Evolutionary conservation across 768 basidiomycete genomes (phyloP).

Genomic region (Tylopilus plumbeoviolaceoides): DNA sequence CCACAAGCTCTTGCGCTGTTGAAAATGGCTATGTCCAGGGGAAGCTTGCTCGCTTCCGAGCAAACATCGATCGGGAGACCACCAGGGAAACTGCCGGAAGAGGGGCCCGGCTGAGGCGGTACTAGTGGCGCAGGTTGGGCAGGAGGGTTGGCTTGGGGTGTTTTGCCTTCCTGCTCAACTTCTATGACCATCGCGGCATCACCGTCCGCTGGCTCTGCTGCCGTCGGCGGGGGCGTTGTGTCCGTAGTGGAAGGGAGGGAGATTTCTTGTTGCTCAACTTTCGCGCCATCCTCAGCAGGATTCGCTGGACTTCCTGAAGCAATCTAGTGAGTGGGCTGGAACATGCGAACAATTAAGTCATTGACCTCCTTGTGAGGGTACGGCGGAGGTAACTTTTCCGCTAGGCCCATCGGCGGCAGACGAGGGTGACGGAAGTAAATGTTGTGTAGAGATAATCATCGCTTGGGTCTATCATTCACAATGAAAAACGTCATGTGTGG

Average conservation of each 20-base stretch:
- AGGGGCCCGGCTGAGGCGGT: slow-evolving; percentile 16
- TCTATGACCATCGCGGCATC: slow-evolving; percentile 45
- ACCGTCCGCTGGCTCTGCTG: slow-evolving; percentile 16
- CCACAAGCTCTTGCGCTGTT: slow-evolving; percentile 87
- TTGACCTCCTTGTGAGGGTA: slow-evolving; percentile 28
- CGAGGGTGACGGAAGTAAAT: slow-evolving; percentile 52
- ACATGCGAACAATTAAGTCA: neutral
- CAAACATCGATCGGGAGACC: slow-evolving; percentile 69
- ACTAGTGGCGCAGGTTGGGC: slow-evolving; percentile 19
- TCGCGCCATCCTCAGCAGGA: slow-evolving; percentile 23
- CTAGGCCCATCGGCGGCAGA: slow-evolving; percentile 24
- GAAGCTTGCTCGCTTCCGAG: slow-evolving; percentile 84
- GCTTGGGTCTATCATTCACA: slow-evolving; percentile 65
- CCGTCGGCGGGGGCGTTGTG: slow-evolving; percentile 27
- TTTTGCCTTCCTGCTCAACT: slow-evolving; percentile 40
- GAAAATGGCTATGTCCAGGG: slow-evolving; percentile 89
- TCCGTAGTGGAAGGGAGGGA: slow-evolving; percentile 33
- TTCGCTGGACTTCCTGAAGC: slow-evolving; percentile 22
- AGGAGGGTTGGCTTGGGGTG: slow-evolving; percentile 23
- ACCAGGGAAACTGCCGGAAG: slow-evolving; percentile 32
- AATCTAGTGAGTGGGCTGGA: neutral
- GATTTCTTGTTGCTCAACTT: slow-evolving; percentile 33
- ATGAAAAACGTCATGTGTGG: slow-evolving; percentile 2
- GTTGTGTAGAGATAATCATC: slow-evolving; percentile 88
- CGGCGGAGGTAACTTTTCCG: slow-evolving; percentile 19